Conservation (phyloP, 352 stramenopile species). For the Globisporangium paroecandrum region DNA sequence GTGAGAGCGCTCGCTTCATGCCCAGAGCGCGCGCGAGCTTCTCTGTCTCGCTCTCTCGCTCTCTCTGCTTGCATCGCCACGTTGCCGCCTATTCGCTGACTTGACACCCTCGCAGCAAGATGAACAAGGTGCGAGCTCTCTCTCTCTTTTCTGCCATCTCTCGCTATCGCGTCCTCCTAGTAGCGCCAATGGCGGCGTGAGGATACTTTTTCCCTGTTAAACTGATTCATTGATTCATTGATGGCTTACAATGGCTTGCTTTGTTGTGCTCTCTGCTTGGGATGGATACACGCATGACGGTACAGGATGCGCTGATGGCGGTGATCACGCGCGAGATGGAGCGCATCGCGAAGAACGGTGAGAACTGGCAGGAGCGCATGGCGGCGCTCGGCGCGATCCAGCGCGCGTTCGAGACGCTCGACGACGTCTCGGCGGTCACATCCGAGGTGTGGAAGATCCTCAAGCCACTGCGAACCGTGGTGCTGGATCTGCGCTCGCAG, state of each 20-base stretch:
- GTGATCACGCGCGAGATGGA: conserved; percentile 67
- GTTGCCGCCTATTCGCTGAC: neutral
- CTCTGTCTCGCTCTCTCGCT: neutral
- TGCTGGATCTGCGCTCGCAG: conserved; percentile 80
- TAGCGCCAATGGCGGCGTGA: neutral
- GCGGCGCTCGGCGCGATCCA: conserved; percentile 61
- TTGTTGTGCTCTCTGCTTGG: neutral
- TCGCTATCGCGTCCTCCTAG: neutral
- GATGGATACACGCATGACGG: neutral
- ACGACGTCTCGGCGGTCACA: conserved; percentile 36
- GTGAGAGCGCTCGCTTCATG: conserved; percentile 8
- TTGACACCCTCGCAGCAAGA: neutral
- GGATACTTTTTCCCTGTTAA: conserved; percentile 7
- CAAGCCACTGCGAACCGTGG: conserved; percentile 65
- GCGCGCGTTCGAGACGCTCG: conserved; percentile 58
- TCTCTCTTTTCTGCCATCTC: neutral
- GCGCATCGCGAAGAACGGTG: conserved; percentile 62
- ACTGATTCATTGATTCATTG: neutral
- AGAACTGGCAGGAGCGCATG: conserved; percentile 84
- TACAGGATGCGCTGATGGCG: conserved; percentile 32
- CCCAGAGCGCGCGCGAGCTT: neutral
- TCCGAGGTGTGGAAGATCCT: conserved; percentile 70
- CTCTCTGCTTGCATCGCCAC: neutral
- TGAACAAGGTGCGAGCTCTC: conserved; percentile 3
- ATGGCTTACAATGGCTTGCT: neutral